Evolutionary conservation across 768 basidiomycete genomes (phyloP), one percentile per base, ranked within the genome.

Genomic region (Boletus rubropictus): DNA sequence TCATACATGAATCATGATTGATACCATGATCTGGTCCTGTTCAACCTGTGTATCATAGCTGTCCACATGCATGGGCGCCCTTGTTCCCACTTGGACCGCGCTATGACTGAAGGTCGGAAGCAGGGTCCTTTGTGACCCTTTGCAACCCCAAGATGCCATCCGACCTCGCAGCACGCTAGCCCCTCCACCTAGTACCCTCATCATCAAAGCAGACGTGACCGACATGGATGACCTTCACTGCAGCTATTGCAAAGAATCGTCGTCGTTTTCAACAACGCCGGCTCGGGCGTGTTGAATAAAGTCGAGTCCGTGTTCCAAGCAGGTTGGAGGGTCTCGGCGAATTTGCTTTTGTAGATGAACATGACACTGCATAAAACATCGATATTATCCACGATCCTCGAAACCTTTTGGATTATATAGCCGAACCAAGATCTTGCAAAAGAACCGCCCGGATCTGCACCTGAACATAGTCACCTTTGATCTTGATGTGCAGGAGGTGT

Each of bases 21-120:
- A 60, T 8, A 53, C 62, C 25, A 12, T 33, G 15, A 17, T 22
- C 7, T 17, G n/a, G 10, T 12, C n/a, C 7, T 29, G 21, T 17
- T 17, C 20, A 29, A 14, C 32, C 15, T 15, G 15, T 12, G 15
- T n/a, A n/a, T 32, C 32, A 32, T 32, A 7, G 32, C 7, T 11
- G 25, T 21, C 20, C 20, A n/a, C n/a, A n/a, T 39, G 7, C 29
- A 11, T 2, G 12, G 29, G 11, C 9, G 12, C 29, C 29, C 5
- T 11, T 12, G 29, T 12, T 29, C 39, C 7, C n/a, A n/a, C 24
- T 17, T 39, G 6, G 24, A 24, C 22, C 39, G 25, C 7, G n/a
- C 39, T 25, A 17, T 12, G n/a, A 12, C 39, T 4, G 25, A 27
- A 27, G 22, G n/a, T 25, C 38, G 7, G n/a, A 2, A 25, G 25